These are phyloP conservation scores for Petrea volubilis DNA, from an alignment of 257 asterid genomes.

Conservation along the genomic window DNA sequence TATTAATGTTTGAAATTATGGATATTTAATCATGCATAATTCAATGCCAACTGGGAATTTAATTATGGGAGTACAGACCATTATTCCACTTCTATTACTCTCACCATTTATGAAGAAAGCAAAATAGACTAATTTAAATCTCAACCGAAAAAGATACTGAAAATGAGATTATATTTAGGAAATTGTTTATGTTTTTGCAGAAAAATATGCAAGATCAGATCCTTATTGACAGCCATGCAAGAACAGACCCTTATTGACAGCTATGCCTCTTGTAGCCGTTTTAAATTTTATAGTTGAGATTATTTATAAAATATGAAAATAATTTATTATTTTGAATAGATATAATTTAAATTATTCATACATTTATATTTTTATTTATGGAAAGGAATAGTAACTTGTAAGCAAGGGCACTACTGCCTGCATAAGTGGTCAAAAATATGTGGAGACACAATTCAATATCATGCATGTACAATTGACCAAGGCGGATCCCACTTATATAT, in stretches of 20 bases:
- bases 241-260: background rate
- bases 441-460: no score
- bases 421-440: no score
- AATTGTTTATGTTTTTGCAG: background rate
- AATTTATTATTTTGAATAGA: no score
- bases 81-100: slow-evolving; percentile 10
- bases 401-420: no score
- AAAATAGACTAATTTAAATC: slow-evolving; percentile 20
- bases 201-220: background rate
- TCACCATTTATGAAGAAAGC: slow-evolving; percentile 3
- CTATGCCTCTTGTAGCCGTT: background rate
- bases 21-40: slow-evolving; percentile 1
- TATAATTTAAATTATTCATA: no score
- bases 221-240: no score
- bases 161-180: background rate
- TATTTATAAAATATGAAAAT: no score
- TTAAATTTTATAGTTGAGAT: no score
- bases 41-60: slow-evolving; percentile 16
- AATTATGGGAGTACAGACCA: background rate
- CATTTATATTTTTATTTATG: no score
- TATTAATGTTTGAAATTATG: background rate
- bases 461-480: no score
- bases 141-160: background rate
- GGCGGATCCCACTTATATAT: no score
- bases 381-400: no score